Percentiles rank a stretch among this genome's conserved stretches.
phyloP scores from a whole-genome alignment of 176 grass and related monocot species.

The Carex scoparia region DNA sequence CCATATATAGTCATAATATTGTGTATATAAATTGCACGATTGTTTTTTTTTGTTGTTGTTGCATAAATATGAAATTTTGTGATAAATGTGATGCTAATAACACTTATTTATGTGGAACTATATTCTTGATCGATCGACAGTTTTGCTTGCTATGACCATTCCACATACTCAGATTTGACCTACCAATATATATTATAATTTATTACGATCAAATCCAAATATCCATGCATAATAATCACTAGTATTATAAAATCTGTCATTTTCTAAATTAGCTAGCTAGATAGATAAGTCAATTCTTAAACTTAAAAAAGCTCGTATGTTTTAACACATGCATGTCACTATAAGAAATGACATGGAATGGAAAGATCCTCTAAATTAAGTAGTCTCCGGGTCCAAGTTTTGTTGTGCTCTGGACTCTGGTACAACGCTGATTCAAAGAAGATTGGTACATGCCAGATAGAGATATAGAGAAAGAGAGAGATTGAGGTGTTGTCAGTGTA shows the following conservation, averaged over 20 bases:
- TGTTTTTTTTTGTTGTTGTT: too few species aligned
- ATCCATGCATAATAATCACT: neutral
- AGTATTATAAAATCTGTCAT: neutral
- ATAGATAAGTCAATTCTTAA: neutral
- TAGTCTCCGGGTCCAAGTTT: slow-evolving; percentile 3
- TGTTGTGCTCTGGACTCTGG: neutral
- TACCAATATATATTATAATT: too few species aligned
- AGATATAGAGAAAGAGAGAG: neutral
- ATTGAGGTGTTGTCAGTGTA: slow-evolving; percentile 25
- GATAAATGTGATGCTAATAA: too few species aligned
- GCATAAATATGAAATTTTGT: too few species aligned
- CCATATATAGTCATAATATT: too few species aligned
- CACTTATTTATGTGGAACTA: too few species aligned
- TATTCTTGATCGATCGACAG: too few species aligned
- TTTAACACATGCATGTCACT: neutral
- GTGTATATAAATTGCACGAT: too few species aligned
- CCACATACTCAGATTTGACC: too few species aligned
- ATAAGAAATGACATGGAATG: neutral
- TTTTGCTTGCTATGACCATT: too few species aligned
- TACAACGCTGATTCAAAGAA: neutral
- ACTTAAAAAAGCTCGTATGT: neutral
- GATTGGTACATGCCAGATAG: slow-evolving; percentile 1
- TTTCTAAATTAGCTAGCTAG: neutral
- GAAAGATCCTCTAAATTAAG: neutral
- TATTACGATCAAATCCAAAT: neutral